Evolutionary conservation across 176 grass and related monocot genomes (phyloP).

Genomic region (Ensete ventricosum): DNA sequence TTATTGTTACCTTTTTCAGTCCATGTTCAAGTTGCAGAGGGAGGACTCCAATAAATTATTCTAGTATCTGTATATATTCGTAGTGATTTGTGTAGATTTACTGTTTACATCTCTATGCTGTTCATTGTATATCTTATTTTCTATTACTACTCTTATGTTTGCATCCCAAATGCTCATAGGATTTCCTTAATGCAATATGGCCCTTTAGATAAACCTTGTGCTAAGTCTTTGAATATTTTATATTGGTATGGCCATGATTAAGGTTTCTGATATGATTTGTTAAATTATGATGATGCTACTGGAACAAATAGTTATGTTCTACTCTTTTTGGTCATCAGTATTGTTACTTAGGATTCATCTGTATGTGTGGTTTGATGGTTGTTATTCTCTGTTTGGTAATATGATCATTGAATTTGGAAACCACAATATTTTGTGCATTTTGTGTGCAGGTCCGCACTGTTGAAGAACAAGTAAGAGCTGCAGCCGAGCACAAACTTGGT

Average conservation of each 20-base stretch:
- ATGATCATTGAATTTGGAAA: too few species aligned
- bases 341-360: not conserved
- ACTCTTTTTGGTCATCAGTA: not conserved
- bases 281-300: not conserved
- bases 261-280: too few species aligned
- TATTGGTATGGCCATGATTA: not conserved
- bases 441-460: conserved; percentile 55
- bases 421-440: conserved; percentile 9
- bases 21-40: not conserved
- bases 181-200: not conserved
- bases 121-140: not conserved
- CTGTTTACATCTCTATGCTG: too few species aligned
- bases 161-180: not conserved
- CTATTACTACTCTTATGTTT: not conserved
- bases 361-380: not conserved
- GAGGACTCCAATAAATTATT: not conserved
- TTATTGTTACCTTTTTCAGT: not conserved
- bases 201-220: not conserved
- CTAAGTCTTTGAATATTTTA: not conserved
- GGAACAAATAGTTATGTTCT: not conserved
- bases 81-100: not conserved
- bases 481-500: conserved; percentile 94
- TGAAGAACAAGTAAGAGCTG: conserved; percentile 99
- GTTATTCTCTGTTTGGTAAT: not conserved
- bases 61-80: not conserved